Evolutionary conservation across 768 basidiomycete genomes (phyloP), one percentile per base, ranked within the genome.

Genomic region (Amanita molliuscula): DNA sequence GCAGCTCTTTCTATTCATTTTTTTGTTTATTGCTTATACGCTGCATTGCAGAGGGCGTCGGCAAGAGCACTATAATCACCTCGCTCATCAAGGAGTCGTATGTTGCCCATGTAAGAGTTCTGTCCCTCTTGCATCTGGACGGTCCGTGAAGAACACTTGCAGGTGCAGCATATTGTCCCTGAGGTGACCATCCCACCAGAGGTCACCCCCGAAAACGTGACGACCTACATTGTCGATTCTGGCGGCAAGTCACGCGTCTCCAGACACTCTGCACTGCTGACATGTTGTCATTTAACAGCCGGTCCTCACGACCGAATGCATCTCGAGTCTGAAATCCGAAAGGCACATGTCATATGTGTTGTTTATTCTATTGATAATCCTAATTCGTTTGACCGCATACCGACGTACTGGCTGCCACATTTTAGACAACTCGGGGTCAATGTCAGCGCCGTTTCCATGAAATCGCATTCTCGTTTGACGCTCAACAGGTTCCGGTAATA

Each of bases 161-260:
- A 96, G 94, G 93, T 96, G 41, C 92, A 95, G 66, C 88, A 91
- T 58, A 75, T 95, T 59, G 85, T 97, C 35, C 95, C 95, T 3
- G 95, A 97, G 66, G 93, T 99, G 41, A 97, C 95, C 6, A 96
- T 99, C 49, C 96, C 95, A 6, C 92, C 94, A 59, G 90, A 94
- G 67, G 91, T 96, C 42, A 95, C 93, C 18, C 91, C 95, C 44
- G 93, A 95, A 70, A 93, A 96, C 62, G 91, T 99, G 35, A 97
- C 95, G 1, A 97, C 94, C 3, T 90, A 94, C 62, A 97, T 99
- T 54, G 89, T 98, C 47, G 95, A 99, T 68, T 93, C 95, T 44
- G 94, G 94, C 65, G 84, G 95, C 93, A 59, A 54, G 82, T 73
- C 18, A n/a, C 20, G 29, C 45, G 38, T 21, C 16, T 28, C 47